Percentiles rank a stretch among this genome's conserved stretches.
These are phyloP conservation scores for Sequoiadendron giganteum DNA, from an alignment of 75 land plant genomes.

Conservation along the genomic window DNA sequence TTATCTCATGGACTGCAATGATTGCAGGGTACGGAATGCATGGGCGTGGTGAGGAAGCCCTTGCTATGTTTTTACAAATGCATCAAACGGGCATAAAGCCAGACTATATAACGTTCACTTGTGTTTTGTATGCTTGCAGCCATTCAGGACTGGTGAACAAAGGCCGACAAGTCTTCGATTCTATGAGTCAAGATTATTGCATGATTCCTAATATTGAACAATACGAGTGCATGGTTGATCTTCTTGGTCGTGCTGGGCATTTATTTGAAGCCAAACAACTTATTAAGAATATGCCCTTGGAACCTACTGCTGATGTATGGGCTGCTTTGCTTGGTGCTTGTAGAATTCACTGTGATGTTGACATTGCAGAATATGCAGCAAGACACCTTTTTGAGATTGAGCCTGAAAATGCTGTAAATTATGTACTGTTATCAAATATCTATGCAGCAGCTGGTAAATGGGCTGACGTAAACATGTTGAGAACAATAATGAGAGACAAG, in stretches of 20 bases:
- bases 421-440: neutral
- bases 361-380: neutral
- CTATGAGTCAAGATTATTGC: neutral
- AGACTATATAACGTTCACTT: conserved; percentile 19
- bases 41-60: conserved; percentile 17
- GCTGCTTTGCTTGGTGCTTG: neutral
- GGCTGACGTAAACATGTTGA: neutral
- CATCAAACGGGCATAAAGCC: conserved; percentile 8
- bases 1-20: conserved; percentile 40
- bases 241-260: conserved; percentile 1
- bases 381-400: neutral
- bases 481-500: neutral
- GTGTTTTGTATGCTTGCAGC: conserved; percentile 3
- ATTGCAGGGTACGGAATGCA: conserved; percentile 21
- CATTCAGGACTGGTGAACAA: neutral
- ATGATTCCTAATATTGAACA: neutral
- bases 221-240: neutral
- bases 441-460: neutral
- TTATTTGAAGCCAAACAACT: neutral
- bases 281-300: neutral
- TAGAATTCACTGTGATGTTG: neutral
- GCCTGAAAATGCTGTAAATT: conserved; percentile 2
- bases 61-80: conserved; percentile 27
- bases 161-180: neutral
- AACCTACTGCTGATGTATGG: neutral